These are phyloP conservation scores for Protea cynaroides DNA, from an alignment of 164 flowering plant genomes.

Conservation along the genomic window DNA sequence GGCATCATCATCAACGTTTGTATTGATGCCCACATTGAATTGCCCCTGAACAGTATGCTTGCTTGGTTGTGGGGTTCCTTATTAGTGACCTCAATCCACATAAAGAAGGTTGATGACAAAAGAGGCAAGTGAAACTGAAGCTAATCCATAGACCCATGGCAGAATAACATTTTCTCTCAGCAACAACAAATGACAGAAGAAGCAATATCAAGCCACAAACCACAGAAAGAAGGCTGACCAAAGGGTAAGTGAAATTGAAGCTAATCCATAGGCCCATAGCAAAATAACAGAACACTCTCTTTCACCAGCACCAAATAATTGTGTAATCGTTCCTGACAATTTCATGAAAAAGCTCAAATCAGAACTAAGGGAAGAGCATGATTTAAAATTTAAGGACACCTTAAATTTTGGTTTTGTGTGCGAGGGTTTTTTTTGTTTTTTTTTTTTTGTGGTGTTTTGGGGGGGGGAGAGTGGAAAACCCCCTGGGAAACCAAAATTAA, in stretches of 20 bases:
- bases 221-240: conserved; percentile 73
- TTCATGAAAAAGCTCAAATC: neutral
- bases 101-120: conserved; percentile 71
- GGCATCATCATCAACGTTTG: too few relatives aligned
- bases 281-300: conserved; percentile 71
- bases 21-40: too few relatives aligned
- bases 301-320: conserved; percentile 59
- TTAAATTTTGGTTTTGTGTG: too few relatives aligned
- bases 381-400: neutral
- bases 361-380: neutral
- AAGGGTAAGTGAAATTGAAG: conserved; percentile 57
- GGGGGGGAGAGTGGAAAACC: too few relatives aligned
- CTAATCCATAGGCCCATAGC: conserved; percentile 58
- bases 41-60: too few relatives aligned
- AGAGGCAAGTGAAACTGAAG: conserved; percentile 54
- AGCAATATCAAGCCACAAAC: conserved; percentile 36
- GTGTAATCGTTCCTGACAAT: conserved; percentile 59
- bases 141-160: conserved; percentile 58
- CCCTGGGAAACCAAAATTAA: too few relatives aligned
- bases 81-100: conserved; percentile 47
- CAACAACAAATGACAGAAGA: conserved; percentile 46
- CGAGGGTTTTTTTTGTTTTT: too few relatives aligned
- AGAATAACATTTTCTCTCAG: conserved; percentile 70
- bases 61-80: too few relatives aligned
- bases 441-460: too few relatives aligned